Evolutionary conservation across 768 basidiomycete genomes (phyloP), one percentile per base, ranked within the genome.

Genomic region (Phanerochaete carnosa): DNA sequence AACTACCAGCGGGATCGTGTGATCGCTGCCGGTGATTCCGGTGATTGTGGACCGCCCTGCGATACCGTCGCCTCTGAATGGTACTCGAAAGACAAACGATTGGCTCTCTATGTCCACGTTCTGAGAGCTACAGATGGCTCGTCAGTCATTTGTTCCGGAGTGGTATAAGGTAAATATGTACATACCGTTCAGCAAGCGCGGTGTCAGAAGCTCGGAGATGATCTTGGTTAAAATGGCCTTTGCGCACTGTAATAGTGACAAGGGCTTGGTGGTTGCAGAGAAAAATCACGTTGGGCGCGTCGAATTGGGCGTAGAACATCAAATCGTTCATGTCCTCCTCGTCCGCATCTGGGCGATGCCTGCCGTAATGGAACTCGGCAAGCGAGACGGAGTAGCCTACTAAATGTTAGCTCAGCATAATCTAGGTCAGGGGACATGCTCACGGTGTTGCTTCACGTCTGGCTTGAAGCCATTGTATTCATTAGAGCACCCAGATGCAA

Each of bases 241-340:
- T 49, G 1, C 53, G 39, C 37, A 73, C 59, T 23, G 61, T 62
- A 28, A 73, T 56, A 26, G 56, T 59, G 37, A 73, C 39, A 16
- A 70, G 50, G 11, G 62, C 71, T 35, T 70, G 66, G 55, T 73
- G 72, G 59, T 73, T 72, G 61, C 72, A 73, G 32, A 72, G 60
- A 53, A 73, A 73, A 26, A 64, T 57, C 26, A 73, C 35, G 7
- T 54, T 30, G 19, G 72, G 72, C 53, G 56, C 57, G 43, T 45
- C 67, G 37, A 68, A 68, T 3, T 37, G 30, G 13, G 65, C 67
- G 29, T 65, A 37, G 43, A 68, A 65, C 16, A 59, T 43, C 55
- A 64, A 45, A 45, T 61, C 58, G 12, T 23, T 45, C 58, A 39
- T 45, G n/a, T 57, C 26, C 3, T 33, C 50, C 23, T 57, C 13